Base-by-base conservation (phyloP, 495 filamentous ascomycete genomes). In the Antarctomyces pellizariae region DNA sequence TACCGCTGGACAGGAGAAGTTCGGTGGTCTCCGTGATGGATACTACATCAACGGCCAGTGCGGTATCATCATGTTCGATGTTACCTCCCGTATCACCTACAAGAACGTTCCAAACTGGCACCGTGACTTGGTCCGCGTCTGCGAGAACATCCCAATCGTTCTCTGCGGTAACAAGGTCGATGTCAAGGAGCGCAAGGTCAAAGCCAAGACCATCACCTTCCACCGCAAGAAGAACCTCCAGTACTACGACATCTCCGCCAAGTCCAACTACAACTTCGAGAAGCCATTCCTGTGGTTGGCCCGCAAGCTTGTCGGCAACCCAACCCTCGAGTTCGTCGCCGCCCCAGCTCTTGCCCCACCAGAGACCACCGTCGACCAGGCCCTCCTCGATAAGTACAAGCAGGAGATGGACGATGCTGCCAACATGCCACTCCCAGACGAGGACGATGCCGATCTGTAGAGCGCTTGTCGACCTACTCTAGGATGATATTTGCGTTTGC, bases 61-160 rank as follows among this genome's bases (percentile, higher is more conserved):
- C 52, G 89, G 89, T 60, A 90, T 99, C 64, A 95, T 99, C 71
- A 99, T 99, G 89, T 99, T 99, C 58, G 89, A 99, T 53, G 89
- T 99, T 31, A 99, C 89, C 25, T 95, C 89, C 36, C 79, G 89
- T 51, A 99, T 99, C 54, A 99, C 89, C 47, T 99, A 99, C 72
- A 99, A 99, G 75, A 99, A 99, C 63, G 89, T 99, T 32, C 89
- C 89, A 52, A 95, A 95, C 75, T 99, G 89, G 89, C 89, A 99
- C 56, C 89, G 89, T 64, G 89, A 99, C 42, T 71, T 99, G 42
- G 84, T 93, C 59, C 89, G 89, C 52, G 89, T 99, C 44, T 99
- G 89, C 64, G 89, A 99, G 67, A 90, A 90, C 59, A 84, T 99
- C 50, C 89, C 89, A 38, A 95, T 99, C 49, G 89, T 95, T 39